These are phyloP conservation scores for Yamadazyma tumulicola DNA, from an alignment of 805 yeast species.

Conservation along the genomic window DNA sequence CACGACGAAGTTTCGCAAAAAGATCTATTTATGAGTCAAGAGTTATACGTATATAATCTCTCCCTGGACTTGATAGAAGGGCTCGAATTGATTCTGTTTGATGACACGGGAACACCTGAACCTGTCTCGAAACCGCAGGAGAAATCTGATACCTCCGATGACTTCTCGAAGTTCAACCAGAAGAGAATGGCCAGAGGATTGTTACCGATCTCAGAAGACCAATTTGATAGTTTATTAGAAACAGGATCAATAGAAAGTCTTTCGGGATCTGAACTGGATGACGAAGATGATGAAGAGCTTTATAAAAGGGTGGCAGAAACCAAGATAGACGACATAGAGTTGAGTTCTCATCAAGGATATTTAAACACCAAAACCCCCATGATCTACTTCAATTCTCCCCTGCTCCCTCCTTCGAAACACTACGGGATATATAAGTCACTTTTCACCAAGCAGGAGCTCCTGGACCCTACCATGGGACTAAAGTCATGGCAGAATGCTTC, in stretches of 20 bases:
- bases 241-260: constrained; percentile 51
- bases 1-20: no score
- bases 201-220: constrained; percentile 47
- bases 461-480: constrained; percentile 51
- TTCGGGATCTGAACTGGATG: constrained; percentile 49
- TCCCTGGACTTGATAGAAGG: constrained; percentile 39
- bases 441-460: constrained; percentile 39
- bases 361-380: constrained; percentile 70
- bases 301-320: constrained; percentile 17
- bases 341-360: constrained; percentile 18
- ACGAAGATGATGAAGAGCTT: constrained; percentile 24
- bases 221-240: constrained; percentile 55
- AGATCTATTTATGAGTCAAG: neutral
- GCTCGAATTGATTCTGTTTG: constrained; percentile 53
- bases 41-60: no score
- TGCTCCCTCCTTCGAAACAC: constrained; percentile 44
- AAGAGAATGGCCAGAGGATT: constrained; percentile 49
- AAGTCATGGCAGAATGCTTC: constrained; percentile 29
- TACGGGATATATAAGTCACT: constrained; percentile 68
- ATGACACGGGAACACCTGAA: constrained; percentile 17
- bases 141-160: constrained; percentile 19
- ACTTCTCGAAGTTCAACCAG: constrained; percentile 55
- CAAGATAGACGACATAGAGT: constrained; percentile 4
- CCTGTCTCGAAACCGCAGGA: neutral
- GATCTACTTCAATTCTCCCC: constrained; percentile 51